Conservation (phyloP, 768 basidiomycete species). For the Leccinum fibrillosum region DNA sequence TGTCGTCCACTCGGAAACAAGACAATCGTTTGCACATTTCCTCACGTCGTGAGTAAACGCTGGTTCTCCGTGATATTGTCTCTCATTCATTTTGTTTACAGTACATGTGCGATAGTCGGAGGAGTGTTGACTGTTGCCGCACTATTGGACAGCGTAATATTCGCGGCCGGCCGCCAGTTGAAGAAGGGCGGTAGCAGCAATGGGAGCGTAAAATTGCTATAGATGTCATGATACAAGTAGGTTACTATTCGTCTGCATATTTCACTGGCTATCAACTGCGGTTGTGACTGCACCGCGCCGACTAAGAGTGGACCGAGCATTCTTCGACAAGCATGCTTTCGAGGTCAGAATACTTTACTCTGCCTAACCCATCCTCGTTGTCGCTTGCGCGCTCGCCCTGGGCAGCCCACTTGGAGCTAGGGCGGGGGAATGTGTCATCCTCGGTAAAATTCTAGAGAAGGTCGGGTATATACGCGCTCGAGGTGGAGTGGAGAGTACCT, state of each 20-base stretch:
- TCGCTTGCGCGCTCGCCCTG: conserved; percentile 3
- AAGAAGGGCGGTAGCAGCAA: conserved; percentile 50
- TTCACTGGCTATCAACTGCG: conserved; percentile 15
- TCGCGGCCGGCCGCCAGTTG: conserved; percentile 72
- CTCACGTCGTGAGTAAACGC: conserved; percentile 80
- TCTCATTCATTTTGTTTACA: conserved; percentile 28
- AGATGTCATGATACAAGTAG: conserved; percentile 13
- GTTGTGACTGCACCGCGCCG: neutral
- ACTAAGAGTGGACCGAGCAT: conserved; percentile 21
- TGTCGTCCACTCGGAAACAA: conserved; percentile 84
- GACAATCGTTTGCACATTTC: conserved; percentile 98
- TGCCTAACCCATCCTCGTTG: conserved; percentile 18
- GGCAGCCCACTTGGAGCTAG: conserved; percentile 21
- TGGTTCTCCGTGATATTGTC: neutral
- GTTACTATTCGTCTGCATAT: conserved; percentile 6
- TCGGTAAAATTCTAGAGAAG: neutral
- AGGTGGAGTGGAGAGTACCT: conserved; percentile 10
- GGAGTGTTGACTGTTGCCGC: conserved; percentile 95
- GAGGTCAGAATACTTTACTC: conserved; percentile 16
- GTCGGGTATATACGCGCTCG: neutral
- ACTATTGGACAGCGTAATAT: conserved; percentile 81
- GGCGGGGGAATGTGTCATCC: conserved; percentile 12
- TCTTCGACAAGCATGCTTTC: conserved; percentile 19
- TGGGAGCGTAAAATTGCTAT: conserved; percentile 32
- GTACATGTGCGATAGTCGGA: conserved; percentile 96